phyloP scores from a whole-genome alignment of 345 rosid genomes.

The Populus davidiana region DNA sequence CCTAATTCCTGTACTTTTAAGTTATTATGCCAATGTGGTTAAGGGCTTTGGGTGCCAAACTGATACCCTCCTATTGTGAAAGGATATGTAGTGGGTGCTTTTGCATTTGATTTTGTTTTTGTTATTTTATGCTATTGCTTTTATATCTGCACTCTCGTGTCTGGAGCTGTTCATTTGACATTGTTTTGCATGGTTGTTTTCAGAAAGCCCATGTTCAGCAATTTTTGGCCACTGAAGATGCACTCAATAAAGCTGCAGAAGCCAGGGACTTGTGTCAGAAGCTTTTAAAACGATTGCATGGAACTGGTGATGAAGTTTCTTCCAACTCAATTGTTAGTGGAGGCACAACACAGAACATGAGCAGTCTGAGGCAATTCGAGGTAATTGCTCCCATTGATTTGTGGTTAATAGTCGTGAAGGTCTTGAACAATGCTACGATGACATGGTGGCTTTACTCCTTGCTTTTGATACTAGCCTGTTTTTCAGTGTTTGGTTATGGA shows the following conservation, averaged over 20 bases:
- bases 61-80: not conserved
- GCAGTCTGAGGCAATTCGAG: constrained; percentile 78
- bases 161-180: constrained; percentile 14
- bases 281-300: constrained; percentile 70
- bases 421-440: not conserved
- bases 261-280: constrained; percentile 70
- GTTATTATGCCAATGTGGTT: not conserved
- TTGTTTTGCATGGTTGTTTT: constrained; percentile 11
- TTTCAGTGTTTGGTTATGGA: not conserved
- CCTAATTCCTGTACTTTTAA: not conserved
- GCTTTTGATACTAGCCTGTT: constrained; percentile 1
- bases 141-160: not conserved
- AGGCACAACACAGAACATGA: constrained; percentile 59
- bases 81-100: not conserved
- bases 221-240: constrained; percentile 92
- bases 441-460: not conserved
- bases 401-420: not conserved
- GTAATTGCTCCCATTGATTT: constrained; percentile 31
- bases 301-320: constrained; percentile 54
- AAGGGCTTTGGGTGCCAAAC: not conserved
- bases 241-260: constrained; percentile 83
- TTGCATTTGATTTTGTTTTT: not conserved
- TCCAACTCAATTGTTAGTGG: constrained; percentile 46
- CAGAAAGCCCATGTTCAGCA: constrained; percentile 97
- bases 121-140: not conserved